Evolutionary conservation across 1,284 basidiomycete genomes (phyloP), one percentile per base, ranked within the genome.

Genomic region (Paramarasmius palmivorus): DNA sequence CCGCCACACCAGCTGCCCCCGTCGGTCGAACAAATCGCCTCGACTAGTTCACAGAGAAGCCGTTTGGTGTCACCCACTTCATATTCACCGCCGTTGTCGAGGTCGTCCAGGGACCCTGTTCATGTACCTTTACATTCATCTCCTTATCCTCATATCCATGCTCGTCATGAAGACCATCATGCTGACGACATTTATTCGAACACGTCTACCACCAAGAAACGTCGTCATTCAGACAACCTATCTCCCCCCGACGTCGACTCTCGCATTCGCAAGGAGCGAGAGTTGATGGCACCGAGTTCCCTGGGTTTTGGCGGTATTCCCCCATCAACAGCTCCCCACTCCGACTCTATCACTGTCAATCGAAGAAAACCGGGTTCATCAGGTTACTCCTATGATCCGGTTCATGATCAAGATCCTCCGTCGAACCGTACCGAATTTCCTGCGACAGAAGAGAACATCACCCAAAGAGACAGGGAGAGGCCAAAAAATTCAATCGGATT

Each of bases 131-230:
- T 35, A 56, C 48, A 12, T 53, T 63, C 51, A 29, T 63, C 57
- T 38, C 57, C 53, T 54, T 45, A 35, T 47, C 57, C 42, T 50
- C 57, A 46, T 55, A n/a, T n/a, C n/a, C n/a, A n/a, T n/a, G n/a
- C n/a, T n/a, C n/a, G n/a, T n/a, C n/a, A n/a, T n/a, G n/a, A n/a
- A n/a, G n/a, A n/a, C n/a, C 45, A 48, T 12, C 26, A 32, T 29
- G 9, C 22, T 9, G n/a, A 12, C 19, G n/a, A 42, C 42, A 8
- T 22, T 50, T 20, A 9, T 35, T 14, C 48, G 60, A 51, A 54
- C 58, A 19, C 68, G 66, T n/a, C 70, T 67, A 19, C 25, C 44
- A 60, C 59, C 58, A 77, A 76, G 65, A 74, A 70, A 57, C 68
- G 69, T 38, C 71, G 74, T 38, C 73, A 72, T 59, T 76, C 75